Evolutionary conservation across 2,329 filamentous ascomycete genomes (phyloP).

Genomic region (Phyllosticta ampelicida): DNA sequence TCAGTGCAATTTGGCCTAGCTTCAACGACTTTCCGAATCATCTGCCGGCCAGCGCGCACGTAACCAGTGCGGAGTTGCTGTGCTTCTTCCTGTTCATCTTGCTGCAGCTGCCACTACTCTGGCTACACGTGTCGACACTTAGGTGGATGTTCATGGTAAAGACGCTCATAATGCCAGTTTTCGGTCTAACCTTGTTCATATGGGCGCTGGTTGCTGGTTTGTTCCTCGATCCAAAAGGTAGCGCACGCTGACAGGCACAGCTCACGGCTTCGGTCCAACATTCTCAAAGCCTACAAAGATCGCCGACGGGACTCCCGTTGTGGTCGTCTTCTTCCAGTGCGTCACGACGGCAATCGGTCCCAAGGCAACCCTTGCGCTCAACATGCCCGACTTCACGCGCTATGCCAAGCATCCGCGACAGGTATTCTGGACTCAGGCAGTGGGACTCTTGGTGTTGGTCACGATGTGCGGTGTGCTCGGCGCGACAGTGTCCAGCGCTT

Average conservation of each 20-base stretch:
- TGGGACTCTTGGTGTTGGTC: conserved; percentile 2
- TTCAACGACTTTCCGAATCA: conserved; percentile 11
- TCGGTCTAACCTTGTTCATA: conserved; percentile 7
- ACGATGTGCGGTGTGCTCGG: conserved; percentile 7
- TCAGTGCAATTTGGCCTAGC: conserved; percentile 12
- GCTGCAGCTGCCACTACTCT: conserved; percentile 19
- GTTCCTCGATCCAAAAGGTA: not conserved
- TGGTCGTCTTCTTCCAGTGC: conserved; percentile 14
- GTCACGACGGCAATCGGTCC: conserved; percentile 15
- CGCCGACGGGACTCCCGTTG: conserved; percentile 11
- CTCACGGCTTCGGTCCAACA: conserved; percentile 16
- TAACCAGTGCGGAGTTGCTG: conserved; percentile 9
- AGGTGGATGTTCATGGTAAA: conserved; percentile 8
- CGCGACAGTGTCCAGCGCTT: conserved; percentile 3
- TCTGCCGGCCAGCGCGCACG: conserved; percentile 7
- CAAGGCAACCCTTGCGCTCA: conserved; percentile 7
- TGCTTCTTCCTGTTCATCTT: conserved; percentile 15
- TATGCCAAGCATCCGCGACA: conserved; percentile 7
- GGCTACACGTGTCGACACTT: conserved; percentile 8
- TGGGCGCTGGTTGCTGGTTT: conserved; percentile 6
- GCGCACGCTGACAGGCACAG: not conserved
- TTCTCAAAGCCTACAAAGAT: conserved; percentile 17
- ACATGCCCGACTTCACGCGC: conserved; percentile 12
- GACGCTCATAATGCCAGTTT: conserved; percentile 4
- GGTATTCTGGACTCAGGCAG: conserved; percentile 7